Evolutionary conservation across 139 green algal genomes (phyloP).

Genomic region (Nannochloris sp.): DNA sequence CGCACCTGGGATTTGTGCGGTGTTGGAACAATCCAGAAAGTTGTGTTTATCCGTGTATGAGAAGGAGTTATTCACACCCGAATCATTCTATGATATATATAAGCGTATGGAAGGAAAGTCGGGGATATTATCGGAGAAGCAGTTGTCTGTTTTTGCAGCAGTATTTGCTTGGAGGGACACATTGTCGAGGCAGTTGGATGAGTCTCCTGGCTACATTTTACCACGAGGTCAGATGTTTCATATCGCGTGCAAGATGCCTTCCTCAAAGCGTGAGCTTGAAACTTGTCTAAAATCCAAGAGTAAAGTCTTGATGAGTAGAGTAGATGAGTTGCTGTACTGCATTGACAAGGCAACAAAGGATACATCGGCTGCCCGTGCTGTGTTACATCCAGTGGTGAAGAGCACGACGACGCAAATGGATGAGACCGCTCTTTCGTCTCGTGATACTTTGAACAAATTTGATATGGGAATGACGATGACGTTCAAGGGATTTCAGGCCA

Average conservation of each 20-base stretch:
- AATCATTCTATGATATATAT: conserved; percentile 24
- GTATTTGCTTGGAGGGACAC: conserved; percentile 64
- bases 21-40: conserved; percentile 66
- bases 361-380: no score
- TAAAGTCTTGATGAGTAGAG: no score
- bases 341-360: no score
- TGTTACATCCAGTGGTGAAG: no score
- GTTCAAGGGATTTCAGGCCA: no score
- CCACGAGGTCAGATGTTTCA: conserved; percentile 56
- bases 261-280: neutral
- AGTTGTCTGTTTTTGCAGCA: conserved; percentile 52
- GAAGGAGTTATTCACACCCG: conserved; percentile 39
- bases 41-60: conserved; percentile 70
- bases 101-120: conserved; percentile 6
- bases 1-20: conserved; percentile 32
- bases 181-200: conserved; percentile 58
- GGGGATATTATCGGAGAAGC: conserved; percentile 23
- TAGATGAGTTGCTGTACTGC: no score
- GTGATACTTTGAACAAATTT: no score
- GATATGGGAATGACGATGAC: no score
- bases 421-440: no score
- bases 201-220: conserved; percentile 79
- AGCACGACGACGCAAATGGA: no score
- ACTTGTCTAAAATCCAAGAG: no score
- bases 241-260: conserved; percentile 44